Percentiles rank a stretch among this genome's conserved stretches.
Conservation (phyloP, 1,284 basidiomycete species). For the Boletellus sp. region DNA sequence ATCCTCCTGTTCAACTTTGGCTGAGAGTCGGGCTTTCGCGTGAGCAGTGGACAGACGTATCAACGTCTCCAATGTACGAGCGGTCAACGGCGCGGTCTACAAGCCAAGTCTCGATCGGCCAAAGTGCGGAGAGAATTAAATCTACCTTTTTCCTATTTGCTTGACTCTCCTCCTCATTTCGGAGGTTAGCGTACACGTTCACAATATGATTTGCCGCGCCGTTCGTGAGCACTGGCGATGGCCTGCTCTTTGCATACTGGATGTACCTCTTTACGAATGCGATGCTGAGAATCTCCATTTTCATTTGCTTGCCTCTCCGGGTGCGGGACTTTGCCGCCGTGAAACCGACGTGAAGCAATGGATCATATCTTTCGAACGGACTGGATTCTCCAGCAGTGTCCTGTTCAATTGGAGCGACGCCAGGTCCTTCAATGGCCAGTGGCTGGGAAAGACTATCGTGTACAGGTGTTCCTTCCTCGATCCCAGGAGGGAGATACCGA, state of each 20-base stretch:
- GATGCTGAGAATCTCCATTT: constrained; percentile 87
- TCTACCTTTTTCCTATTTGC: constrained; percentile 85
- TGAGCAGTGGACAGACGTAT: constrained; percentile 98
- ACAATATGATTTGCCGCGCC: constrained; percentile 95
- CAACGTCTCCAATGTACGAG: constrained; percentile 97
- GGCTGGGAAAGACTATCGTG: constrained; percentile 88
- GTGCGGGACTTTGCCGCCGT: constrained; percentile 54
- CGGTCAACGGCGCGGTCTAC: constrained; percentile 94
- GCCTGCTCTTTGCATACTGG: constrained; percentile 92
- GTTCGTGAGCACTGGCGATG: constrained; percentile 83
- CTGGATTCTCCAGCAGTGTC: constrained; percentile 60
- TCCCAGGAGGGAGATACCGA: constrained; percentile 91
- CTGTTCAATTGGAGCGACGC: constrained; percentile 50
- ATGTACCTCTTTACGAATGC: constrained; percentile 98
- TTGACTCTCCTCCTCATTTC: constrained; percentile 86
- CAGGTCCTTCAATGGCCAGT: constrained; percentile 78
- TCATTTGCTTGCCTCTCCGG: constrained; percentile 56
- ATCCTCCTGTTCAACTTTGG: constrained; percentile 83
- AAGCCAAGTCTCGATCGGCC: constrained; percentile 10
- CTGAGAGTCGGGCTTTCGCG: constrained; percentile 90
- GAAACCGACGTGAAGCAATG: constrained; percentile 87
- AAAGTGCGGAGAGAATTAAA: constrained; percentile 11
- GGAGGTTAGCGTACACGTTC: constrained; percentile 85
- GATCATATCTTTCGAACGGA: constrained; percentile 96
- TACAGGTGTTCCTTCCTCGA: constrained; percentile 91